These are phyloP conservation scores for Fusarium vanettenii DNA, from an alignment of 2,329 filamentous ascomycete species.

Conservation along the genomic window DNA sequence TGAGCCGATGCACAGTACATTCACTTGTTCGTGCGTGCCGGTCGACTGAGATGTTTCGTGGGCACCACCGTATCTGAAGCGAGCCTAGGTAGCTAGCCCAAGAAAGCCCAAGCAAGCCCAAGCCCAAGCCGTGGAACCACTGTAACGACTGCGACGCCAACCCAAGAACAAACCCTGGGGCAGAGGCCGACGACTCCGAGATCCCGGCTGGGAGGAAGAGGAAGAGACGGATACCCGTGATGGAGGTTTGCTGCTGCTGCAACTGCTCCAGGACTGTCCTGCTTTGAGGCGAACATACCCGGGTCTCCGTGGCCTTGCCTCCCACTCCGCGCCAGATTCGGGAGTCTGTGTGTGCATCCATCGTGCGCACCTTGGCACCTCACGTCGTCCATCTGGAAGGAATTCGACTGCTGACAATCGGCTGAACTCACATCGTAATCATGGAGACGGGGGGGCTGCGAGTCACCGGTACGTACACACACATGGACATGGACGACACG, in stretches of 20 bases:
- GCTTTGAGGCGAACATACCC: background rate
- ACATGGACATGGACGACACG: constrained; percentile 2
- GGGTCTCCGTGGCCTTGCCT: background rate
- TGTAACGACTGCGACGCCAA: constrained; percentile 26
- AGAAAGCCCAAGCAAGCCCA: constrained; percentile 11
- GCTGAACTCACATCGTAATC: background rate
- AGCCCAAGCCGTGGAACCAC: constrained; percentile 27
- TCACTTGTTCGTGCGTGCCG: constrained; percentile 14
- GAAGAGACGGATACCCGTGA: background rate
- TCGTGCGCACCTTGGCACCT: background rate
- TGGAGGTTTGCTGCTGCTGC: background rate
- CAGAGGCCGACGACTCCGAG: constrained; percentile 24
- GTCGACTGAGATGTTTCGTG: constrained; percentile 26
- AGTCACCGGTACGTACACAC: constrained; percentile 12
- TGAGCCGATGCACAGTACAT: constrained; percentile 10
- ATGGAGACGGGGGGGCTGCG: background rate
- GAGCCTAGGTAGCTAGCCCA: constrained; percentile 19
- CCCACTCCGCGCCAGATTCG: background rate
- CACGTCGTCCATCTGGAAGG: background rate
- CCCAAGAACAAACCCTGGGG: constrained; percentile 23
- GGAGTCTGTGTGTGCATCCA: background rate
- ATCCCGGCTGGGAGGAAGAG: constrained; percentile 2
- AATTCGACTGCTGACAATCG: constrained; percentile 4
- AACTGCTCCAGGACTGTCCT: background rate
- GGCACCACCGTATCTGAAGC: constrained; percentile 22